phyloP scores from a whole-genome alignment of 2,329 filamentous ascomycete species.

The Elsinoe necatrix region DNA sequence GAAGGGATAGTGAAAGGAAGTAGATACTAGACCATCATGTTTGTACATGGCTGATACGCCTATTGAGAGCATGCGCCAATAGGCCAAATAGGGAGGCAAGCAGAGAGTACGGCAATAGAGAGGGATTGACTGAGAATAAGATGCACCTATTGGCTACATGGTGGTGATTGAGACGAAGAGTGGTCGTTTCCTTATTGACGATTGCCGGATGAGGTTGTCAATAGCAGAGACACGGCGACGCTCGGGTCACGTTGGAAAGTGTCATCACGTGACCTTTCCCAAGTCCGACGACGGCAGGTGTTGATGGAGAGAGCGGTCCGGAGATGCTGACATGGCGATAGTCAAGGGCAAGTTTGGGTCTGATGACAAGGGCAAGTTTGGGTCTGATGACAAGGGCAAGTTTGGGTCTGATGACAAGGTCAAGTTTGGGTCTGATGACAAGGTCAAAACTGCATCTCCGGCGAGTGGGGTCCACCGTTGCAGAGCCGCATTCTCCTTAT shows the following conservation, averaged over 20 bases:
- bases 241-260: not conserved
- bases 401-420: too few relatives aligned
- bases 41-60: not conserved
- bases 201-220: slow-evolving; percentile 18
- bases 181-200: not conserved
- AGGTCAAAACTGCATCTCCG: slow-evolving; percentile 2
- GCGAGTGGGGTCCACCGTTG: not conserved
- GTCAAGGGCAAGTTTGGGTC: not conserved
- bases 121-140: not conserved
- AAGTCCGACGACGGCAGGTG: not conserved
- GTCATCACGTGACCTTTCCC: not conserved
- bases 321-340: slow-evolving; percentile 1
- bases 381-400: not conserved
- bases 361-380: not conserved
- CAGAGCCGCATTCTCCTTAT: slow-evolving; percentile 14
- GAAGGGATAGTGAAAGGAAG: not conserved
- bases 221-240: slow-evolving; percentile 15
- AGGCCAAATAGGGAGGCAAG: not conserved
- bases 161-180: not conserved
- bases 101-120: not conserved
- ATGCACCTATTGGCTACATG: not conserved
- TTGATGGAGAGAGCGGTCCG: not conserved
- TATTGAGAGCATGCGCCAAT: slow-evolving; percentile 1
- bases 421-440: too few relatives aligned
- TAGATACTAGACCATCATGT: not conserved